Percentiles rank a stretch among this genome's conserved stretches.
These are phyloP conservation scores for Penicillium hordei DNA, from an alignment of 2,329 filamentous ascomycete genomes.

Conservation along the genomic window DNA sequence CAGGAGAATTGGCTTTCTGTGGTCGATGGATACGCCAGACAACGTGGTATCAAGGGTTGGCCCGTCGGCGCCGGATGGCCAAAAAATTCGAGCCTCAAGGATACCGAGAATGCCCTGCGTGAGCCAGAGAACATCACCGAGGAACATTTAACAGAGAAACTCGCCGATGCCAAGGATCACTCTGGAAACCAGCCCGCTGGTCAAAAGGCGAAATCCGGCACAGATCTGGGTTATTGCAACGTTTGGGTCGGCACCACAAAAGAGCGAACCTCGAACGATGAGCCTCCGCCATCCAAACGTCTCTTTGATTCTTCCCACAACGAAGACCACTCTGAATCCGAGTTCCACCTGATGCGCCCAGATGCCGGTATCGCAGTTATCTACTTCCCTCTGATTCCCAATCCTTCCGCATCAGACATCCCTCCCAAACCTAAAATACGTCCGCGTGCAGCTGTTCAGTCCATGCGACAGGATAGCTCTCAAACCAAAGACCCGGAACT, in stretches of 20 bases:
- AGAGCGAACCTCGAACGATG: slow-evolving; percentile 61
- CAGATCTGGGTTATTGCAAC: slow-evolving; percentile 82
- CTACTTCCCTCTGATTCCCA: slow-evolving; percentile 86
- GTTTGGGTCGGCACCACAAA: slow-evolving; percentile 88
- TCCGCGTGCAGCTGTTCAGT: slow-evolving; percentile 23
- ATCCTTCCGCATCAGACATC: slow-evolving; percentile 52
- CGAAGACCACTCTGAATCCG: slow-evolving; percentile 58
- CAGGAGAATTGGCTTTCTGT: slow-evolving; percentile 95
- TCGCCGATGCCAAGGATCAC: slow-evolving; percentile 57
- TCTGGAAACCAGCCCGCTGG: background rate
- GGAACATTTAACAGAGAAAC: slow-evolving; percentile 62
- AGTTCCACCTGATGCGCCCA: slow-evolving; percentile 70
- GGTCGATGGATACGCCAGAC: slow-evolving; percentile 85
- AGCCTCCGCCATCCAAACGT: slow-evolving; percentile 55
- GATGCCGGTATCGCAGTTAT: slow-evolving; percentile 84
- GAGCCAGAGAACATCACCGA: slow-evolving; percentile 63
- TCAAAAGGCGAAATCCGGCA: slow-evolving; percentile 26
- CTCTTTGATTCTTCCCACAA: slow-evolving; percentile 46
- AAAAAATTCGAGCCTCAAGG: slow-evolving; percentile 58
- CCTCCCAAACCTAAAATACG: slow-evolving; percentile 26
- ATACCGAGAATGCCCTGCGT: slow-evolving; percentile 65
- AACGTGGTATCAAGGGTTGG: slow-evolving; percentile 91
- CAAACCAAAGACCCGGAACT: slow-evolving; percentile 20
- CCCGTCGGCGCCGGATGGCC: slow-evolving; percentile 95
- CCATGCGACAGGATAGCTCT: slow-evolving; percentile 21